Conservation (phyloP, 805 yeast species). For the Sungouiozyma ichnusensis region DNA sequence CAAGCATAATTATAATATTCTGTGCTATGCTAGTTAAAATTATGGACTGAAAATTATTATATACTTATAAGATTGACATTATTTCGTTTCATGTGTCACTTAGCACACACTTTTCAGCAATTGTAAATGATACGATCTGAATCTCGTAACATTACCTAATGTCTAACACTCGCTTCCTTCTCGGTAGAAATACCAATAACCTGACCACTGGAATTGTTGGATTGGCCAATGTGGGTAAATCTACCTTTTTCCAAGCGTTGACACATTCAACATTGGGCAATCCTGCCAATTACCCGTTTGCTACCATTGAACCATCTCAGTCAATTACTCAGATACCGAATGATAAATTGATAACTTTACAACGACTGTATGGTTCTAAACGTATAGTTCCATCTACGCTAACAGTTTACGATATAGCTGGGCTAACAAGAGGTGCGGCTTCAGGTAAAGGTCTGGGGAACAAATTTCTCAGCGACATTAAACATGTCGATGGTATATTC, state of each 20-base stretch:
- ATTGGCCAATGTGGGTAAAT: constrained; percentile 88
- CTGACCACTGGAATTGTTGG: constrained; percentile 88
- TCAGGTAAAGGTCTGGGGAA: constrained; percentile 78
- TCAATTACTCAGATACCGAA: constrained; percentile 66
- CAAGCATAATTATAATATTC: not conserved
- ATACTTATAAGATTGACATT: not conserved
- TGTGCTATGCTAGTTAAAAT: not conserved
- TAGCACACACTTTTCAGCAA: not conserved
- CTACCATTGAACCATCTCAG: constrained; percentile 76
- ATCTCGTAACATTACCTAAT: not conserved
- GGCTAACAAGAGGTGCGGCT: constrained; percentile 73
- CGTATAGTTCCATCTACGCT: constrained; percentile 58
- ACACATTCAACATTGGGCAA: constrained; percentile 86
- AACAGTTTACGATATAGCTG: constrained; percentile 73
- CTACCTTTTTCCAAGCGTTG: constrained; percentile 94
- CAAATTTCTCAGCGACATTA: constrained; percentile 65
- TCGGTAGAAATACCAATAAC: constrained; percentile 71
- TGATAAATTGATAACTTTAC: constrained; percentile 44
- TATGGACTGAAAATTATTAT: not conserved
- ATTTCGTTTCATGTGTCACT: not conserved
- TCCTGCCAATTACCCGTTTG: constrained; percentile 97
- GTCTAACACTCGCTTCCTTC: constrained; percentile 33
- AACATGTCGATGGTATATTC: constrained; percentile 72
- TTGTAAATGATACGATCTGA: no score
- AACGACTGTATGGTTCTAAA: constrained; percentile 47